phyloP scores from a whole-genome alignment of 2,329 filamentous ascomycete species.

The Allantophomopsis cytisporea region DNA sequence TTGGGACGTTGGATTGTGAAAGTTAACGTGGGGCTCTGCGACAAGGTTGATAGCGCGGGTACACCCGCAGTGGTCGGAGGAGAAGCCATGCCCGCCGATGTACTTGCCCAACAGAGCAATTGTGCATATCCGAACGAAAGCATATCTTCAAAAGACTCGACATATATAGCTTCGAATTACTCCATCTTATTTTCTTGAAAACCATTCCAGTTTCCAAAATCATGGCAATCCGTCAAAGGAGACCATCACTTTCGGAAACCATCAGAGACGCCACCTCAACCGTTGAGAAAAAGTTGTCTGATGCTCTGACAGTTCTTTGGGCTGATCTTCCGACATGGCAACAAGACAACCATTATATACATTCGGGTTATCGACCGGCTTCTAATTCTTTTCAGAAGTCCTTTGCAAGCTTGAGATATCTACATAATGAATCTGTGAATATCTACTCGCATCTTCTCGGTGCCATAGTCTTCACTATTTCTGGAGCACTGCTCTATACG shows the following conservation, averaged over 20 bases:
- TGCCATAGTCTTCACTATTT: slow-evolving; percentile 39
- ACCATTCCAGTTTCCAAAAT: no score
- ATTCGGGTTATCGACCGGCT: slow-evolving; percentile 48
- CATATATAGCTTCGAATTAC: no score
- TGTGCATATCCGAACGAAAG: no score
- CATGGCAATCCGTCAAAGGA: slow-evolving; percentile 15
- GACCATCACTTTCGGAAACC: slow-evolving; percentile 9
- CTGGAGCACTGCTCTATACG: slow-evolving; percentile 37
- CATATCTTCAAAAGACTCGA: no score
- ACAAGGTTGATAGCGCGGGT: no score
- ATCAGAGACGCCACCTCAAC: slow-evolving; percentile 10
- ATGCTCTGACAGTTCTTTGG: slow-evolving; percentile 29
- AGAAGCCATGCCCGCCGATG: no score
- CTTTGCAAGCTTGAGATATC: slow-evolving; percentile 40
- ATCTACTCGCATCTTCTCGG: slow-evolving; percentile 61
- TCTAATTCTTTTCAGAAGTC: slow-evolving; percentile 47
- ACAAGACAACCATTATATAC: slow-evolving; percentile 58
- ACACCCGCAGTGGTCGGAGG: no score
- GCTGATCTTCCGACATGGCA: slow-evolving; percentile 37
- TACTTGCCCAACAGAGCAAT: no score
- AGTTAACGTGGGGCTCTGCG: no score
- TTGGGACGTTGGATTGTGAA: no score
- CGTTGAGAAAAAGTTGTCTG: slow-evolving; percentile 19
- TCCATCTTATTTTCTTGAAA: no score
- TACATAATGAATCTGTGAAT: slow-evolving; percentile 54